Percentiles rank a stretch among this genome's conserved stretches.
Conservation (phyloP, 768 basidiomycete genomes). For the Sistotremastrum niveocremeum region DNA sequence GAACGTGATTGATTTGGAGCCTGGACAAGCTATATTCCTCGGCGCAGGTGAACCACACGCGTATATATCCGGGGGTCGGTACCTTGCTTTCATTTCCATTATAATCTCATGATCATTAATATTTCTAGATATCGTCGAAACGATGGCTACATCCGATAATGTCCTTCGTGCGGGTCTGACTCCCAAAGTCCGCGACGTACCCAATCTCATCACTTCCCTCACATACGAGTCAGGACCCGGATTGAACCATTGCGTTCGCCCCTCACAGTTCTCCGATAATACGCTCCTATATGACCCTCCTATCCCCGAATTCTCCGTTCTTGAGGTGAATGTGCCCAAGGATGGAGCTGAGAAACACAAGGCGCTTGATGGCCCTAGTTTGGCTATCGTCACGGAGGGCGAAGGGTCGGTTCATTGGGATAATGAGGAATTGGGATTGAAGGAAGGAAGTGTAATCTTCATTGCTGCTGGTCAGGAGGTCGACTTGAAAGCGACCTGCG, state of each 20-base stretch:
- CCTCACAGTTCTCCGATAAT: conserved; percentile 31
- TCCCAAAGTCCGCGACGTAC: conserved; percentile 89
- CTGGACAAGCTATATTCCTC: conserved; percentile 88
- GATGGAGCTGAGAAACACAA: conserved; percentile 40
- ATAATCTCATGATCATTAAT: not conserved
- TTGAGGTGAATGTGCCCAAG: conserved; percentile 38
- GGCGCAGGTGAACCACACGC: conserved; percentile 96
- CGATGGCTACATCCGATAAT: conserved; percentile 98
- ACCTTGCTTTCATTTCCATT: not conserved
- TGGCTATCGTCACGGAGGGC: conserved; percentile 67
- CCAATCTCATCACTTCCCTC: conserved; percentile 74
- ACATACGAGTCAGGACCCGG: conserved; percentile 70
- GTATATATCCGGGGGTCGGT: conserved; percentile 80
- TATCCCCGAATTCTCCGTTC: conserved; percentile 84
- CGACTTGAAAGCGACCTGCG: conserved; percentile 25
- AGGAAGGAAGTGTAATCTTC: conserved; percentile 67
- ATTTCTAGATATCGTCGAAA: conserved; percentile 82
- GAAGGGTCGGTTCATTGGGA: conserved; percentile 42
- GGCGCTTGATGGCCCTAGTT: conserved; percentile 69
- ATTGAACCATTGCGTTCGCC: conserved; percentile 54
- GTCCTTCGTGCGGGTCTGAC: conserved; percentile 98
- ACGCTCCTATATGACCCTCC: conserved; percentile 78
- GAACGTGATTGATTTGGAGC: conserved; percentile 66
- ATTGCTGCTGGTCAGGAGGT: conserved; percentile 59
- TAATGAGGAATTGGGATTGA: conserved; percentile 20